Conservation (phyloP, 345 rosid genomes). For the Melaleuca alternifolia region DNA sequence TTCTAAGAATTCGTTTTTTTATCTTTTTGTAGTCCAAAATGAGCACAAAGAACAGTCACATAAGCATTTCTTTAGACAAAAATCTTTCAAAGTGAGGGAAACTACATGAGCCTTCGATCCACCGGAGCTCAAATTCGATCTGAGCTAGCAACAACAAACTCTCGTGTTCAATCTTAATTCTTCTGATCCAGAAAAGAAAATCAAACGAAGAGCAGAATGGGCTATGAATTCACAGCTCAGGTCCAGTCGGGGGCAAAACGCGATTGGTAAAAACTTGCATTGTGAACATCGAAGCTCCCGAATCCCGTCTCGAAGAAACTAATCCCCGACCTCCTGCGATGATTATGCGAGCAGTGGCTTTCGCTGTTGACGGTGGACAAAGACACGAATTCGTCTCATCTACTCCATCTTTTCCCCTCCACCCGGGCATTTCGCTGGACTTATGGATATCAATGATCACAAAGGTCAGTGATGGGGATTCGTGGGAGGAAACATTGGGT, state of each 20-base stretch:
- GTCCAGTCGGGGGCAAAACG: background rate
- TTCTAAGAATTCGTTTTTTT: too few species aligned
- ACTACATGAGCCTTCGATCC: too few species aligned
- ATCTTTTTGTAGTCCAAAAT: too few species aligned
- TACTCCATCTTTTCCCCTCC: background rate
- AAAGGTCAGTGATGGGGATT: background rate
- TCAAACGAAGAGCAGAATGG: background rate
- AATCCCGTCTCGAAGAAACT: background rate
- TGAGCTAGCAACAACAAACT: too few species aligned
- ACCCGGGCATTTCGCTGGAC: background rate
- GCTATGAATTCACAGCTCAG: background rate
- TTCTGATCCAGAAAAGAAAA: too few species aligned
- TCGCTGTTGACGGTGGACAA: background rate
- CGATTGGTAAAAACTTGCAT: background rate
- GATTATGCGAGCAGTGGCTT: background rate
- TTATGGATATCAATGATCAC: background rate
- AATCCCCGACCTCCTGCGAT: background rate
- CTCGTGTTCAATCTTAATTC: too few species aligned
- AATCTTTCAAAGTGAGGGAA: too few species aligned
- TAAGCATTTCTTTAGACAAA: too few species aligned
- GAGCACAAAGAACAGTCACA: too few species aligned
- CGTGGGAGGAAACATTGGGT: too few species aligned
- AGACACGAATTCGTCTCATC: background rate
- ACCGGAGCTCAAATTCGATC: too few species aligned
- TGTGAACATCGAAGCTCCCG: background rate